Evolutionary conservation across 371 early-diverging fungal genomes (phyloP), one percentile per base, ranked within the genome.

Genomic region (Mucor mucedo): DNA sequence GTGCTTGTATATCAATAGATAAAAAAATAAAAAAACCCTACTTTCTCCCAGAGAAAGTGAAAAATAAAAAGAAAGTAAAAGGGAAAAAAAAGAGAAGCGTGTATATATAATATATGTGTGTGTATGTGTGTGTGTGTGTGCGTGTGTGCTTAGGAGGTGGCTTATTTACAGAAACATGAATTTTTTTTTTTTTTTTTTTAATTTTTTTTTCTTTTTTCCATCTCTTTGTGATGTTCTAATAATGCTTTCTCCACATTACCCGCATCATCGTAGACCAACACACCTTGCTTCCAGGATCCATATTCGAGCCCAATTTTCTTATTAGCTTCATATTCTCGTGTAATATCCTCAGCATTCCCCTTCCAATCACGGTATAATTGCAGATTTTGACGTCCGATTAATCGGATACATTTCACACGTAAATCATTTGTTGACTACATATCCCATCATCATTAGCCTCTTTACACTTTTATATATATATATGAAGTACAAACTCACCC

Each of bases 311-410:
- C 95, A 63, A 95, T 83, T 4, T 84, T 85, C 69, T 93, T 92
- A 74, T 95, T 95, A 47, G 84, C 77, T 42, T 89, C 87, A 62
- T 89, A 93, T 63, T 94, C 94, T 39, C 78, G 70, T 41, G 79
- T 76, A 52, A 95, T 91, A 45, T 80, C 90, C 11, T 84, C 84
- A 33, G 78, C 87, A 66, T 82, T 77, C 2, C 95, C 95, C 65
- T 88, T 91, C 95, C 95, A 95, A 50, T 87, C 91, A 58, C 88
- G 84, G 72, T 94, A 94, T 33, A 93, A 70, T 70, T 95, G 93
- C 47, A 94, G 73, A 60, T 94, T 95, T 62, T 95, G 95, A 38
- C 95, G 87, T 41, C 95, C 95, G 57, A 95, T 89, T 49, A 94
- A 67, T 38, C 95, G 83, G 66, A 94, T 93, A 9, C 92, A 75